A percentile compares a stretch with the other conserved stretches of the same genome.
Evolutionary conservation across 2,329 filamentous ascomycete genomes (phyloP).

Genomic region (Lasiodiplodia gonubiensis): DNA sequence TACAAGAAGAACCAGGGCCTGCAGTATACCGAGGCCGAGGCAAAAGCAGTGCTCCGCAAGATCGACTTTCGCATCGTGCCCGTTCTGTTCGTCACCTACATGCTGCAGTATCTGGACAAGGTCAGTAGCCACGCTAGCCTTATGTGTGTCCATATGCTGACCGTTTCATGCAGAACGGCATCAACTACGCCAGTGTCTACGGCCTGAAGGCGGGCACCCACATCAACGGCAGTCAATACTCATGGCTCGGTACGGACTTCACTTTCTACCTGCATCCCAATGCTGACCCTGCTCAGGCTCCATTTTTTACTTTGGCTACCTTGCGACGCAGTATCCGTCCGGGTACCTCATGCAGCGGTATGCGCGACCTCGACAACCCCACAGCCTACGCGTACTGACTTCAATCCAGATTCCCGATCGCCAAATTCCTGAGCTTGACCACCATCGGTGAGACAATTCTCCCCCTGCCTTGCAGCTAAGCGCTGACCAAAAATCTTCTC

Average conservation of each 20-base stretch:
- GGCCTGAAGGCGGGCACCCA: slow-evolving; percentile 56
- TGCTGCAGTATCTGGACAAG: slow-evolving; percentile 52
- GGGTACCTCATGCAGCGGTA: slow-evolving; percentile 51
- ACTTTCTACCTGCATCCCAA: background rate
- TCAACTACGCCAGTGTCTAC: slow-evolving; percentile 59
- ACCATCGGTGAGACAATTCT: slow-evolving; percentile 41
- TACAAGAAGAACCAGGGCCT: slow-evolving; percentile 39
- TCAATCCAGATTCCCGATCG: slow-evolving; percentile 46
- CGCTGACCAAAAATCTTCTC: background rate
- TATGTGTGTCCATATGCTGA: background rate
- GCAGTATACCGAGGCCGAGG: slow-evolving; percentile 35
- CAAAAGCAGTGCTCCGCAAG: slow-evolving; percentile 39
- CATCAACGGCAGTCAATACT: slow-evolving; percentile 57
- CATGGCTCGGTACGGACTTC: slow-evolving; percentile 51
- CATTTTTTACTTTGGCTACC: slow-evolving; percentile 59
- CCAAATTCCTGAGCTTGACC: slow-evolving; percentile 51
- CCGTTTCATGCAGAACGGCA: slow-evolving; percentile 43
- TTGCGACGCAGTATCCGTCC: slow-evolving; percentile 53
- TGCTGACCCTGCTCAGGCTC: slow-evolving; percentile 36
- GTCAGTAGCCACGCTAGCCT: slow-evolving; percentile 34
- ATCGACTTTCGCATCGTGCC: slow-evolving; percentile 41
- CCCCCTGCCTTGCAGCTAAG: background rate
- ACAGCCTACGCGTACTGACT: slow-evolving; percentile 9
- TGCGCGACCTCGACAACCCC: background rate
- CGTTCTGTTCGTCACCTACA: slow-evolving; percentile 43